These are phyloP conservation scores for Teratosphaeria gauchensis DNA, from an alignment of 2,329 filamentous ascomycete genomes.

Conservation along the genomic window DNA sequence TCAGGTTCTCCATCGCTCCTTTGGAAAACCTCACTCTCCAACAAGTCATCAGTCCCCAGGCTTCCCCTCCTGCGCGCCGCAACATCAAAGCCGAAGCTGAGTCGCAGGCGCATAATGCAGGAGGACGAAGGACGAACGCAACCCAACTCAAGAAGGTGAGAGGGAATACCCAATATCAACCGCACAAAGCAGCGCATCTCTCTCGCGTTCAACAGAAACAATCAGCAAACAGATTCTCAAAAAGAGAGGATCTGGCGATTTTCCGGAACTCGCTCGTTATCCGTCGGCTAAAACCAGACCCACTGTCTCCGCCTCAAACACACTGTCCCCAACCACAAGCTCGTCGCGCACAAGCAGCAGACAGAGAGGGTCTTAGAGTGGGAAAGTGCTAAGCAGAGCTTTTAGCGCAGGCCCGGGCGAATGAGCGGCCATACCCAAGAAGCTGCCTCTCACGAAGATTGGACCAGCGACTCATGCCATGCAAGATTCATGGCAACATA, in stretches of 20 bases:
- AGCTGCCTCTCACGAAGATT: conserved; percentile 22
- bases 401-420: conserved; percentile 18
- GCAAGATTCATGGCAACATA: conserved; percentile 22
- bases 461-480: conserved; percentile 24
- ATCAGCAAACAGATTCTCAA: neutral
- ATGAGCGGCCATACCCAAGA: conserved; percentile 27
- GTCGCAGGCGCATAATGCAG: conserved; percentile 1
- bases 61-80: neutral
- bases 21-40: neutral
- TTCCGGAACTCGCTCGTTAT: conserved; percentile 11
- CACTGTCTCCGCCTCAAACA: neutral
- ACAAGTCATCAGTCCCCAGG: neutral
- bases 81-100: conserved; percentile 11
- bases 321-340: conserved; percentile 1
- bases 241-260: too few species aligned
- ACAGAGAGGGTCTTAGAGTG: conserved; percentile 7
- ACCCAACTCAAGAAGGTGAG: conserved; percentile 24
- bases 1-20: neutral
- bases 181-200: conserved; percentile 22
- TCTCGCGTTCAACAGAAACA: conserved; percentile 8
- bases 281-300: conserved; percentile 9
- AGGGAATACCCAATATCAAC: conserved; percentile 25
- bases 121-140: conserved; percentile 4
- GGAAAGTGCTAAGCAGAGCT: conserved; percentile 7
- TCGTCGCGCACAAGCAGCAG: conserved; percentile 11